phyloP scores from a whole-genome alignment of 2,329 filamentous ascomycete species.

The Orbilia quercus region DNA sequence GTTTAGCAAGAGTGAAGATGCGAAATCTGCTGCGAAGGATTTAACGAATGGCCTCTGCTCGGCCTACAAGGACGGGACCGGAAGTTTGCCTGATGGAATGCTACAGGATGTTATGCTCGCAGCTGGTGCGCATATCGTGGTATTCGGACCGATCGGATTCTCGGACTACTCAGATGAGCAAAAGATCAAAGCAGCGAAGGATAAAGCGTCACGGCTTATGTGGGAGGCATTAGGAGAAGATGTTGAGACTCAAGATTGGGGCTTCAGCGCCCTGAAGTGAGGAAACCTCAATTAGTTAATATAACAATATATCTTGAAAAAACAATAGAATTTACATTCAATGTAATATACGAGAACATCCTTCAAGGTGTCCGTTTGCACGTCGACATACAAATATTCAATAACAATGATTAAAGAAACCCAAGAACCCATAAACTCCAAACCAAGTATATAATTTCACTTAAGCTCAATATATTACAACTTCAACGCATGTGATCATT shows the following conservation, averaged over 20 bases:
- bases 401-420: too few species aligned
- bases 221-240: slow-evolving; percentile 30
- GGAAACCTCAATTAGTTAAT: too few species aligned
- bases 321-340: too few species aligned
- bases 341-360: too few species aligned
- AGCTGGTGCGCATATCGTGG: slow-evolving; percentile 35
- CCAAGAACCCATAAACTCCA: too few species aligned
- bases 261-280: slow-evolving; percentile 7
- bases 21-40: slow-evolving; percentile 31
- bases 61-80: slow-evolving; percentile 13
- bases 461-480: too few species aligned
- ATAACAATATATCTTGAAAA: too few species aligned
- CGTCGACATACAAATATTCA: too few species aligned
- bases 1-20: slow-evolving; percentile 33
- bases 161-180: slow-evolving; percentile 16
- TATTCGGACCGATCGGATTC: slow-evolving; percentile 39
- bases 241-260: slow-evolving; percentile 36
- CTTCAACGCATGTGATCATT: too few species aligned
- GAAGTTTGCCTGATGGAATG: slow-evolving; percentile 8
- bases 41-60: slow-evolving; percentile 27
- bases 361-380: too few species aligned
- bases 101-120: slow-evolving; percentile 44
- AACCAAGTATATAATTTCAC: too few species aligned
- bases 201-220: slow-evolving; percentile 43
- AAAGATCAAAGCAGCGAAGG: slow-evolving; percentile 33